Percentiles rank a stretch among this genome's conserved stretches.
Conservation (phyloP, 805 yeast genomes). For the Priceomyces castillae region DNA sequence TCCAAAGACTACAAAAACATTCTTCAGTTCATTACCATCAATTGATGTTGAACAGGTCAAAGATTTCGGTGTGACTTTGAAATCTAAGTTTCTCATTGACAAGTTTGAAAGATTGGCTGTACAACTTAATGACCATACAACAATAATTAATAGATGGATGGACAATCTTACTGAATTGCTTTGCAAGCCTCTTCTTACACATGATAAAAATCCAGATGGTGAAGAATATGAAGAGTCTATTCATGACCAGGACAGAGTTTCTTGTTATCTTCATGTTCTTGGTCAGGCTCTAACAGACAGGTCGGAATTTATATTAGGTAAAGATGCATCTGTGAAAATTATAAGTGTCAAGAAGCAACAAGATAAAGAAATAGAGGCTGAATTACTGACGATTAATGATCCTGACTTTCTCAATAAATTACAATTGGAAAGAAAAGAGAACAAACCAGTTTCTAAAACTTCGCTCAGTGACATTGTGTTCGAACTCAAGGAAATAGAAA, state of each 20-base stretch:
- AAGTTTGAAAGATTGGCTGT: conserved; percentile 17
- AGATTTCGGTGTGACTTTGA: conserved; percentile 18
- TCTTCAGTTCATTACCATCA: conserved; percentile 29
- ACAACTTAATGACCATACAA: conserved; percentile 52
- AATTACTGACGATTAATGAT: conserved; percentile 26
- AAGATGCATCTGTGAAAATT: conserved; percentile 19
- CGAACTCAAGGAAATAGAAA: conserved; percentile 26
- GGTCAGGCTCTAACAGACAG: conserved; percentile 38
- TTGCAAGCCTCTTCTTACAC: conserved; percentile 45
- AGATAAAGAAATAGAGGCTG: conserved; percentile 21
- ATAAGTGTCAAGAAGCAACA: conserved; percentile 16
- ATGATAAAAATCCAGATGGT: conserved; percentile 56
- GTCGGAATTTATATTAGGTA: conserved; percentile 37
- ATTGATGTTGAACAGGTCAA: conserved; percentile 17
- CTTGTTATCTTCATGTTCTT: conserved; percentile 54
- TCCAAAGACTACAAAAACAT: conserved; percentile 33
- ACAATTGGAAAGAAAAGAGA: conserved; percentile 19
- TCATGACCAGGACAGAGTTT: conserved; percentile 70
- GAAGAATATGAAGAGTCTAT: conserved; percentile 77
- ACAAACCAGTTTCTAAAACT: conserved; percentile 28
- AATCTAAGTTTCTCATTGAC: conserved; percentile 18
- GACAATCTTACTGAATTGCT: conserved; percentile 41
- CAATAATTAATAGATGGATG: conserved; percentile 52
- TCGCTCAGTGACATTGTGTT: conserved; percentile 34
- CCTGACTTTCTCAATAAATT: conserved; percentile 22